phyloP scores from a whole-genome alignment of 495 filamentous ascomycete species.

The Entonaema liquescens region DNA sequence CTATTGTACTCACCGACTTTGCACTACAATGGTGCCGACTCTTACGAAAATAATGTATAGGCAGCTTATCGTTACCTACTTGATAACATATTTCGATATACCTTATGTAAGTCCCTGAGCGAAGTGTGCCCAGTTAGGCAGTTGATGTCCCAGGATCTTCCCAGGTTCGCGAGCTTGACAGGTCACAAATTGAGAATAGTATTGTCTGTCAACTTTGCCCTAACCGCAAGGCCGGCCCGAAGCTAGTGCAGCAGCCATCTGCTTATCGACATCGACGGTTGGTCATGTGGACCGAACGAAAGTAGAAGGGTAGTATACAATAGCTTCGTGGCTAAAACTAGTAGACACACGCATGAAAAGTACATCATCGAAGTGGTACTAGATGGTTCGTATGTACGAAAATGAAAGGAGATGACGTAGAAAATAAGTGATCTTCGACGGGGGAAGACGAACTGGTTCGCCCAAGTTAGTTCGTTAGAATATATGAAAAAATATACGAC shows the following conservation, averaged over 20 bases:
- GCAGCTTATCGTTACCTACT: not conserved
- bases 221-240: constrained; percentile 29
- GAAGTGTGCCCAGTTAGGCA: constrained; percentile 10
- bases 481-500: constrained; percentile 4
- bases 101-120: constrained; percentile 10
- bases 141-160: constrained; percentile 27
- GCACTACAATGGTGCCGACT: constrained; percentile 5
- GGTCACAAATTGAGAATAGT: constrained; percentile 36
- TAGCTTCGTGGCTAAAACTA: not conserved
- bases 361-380: constrained; percentile 31
- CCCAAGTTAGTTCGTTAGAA: constrained; percentile 7
- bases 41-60: constrained; percentile 4
- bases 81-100: too few relatives aligned
- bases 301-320: not conserved
- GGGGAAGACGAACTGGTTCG: constrained; percentile 30
- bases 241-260: constrained; percentile 28
- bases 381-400: constrained; percentile 25
- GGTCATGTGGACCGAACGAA: constrained; percentile 36
- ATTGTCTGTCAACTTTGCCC: constrained; percentile 23
- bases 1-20: constrained; percentile 37
- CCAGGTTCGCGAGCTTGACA: constrained; percentile 31
- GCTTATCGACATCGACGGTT: constrained; percentile 37
- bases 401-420: constrained; percentile 24
- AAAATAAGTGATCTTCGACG: constrained; percentile 5
- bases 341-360: not conserved